Conservation (phyloP, 495 filamentous ascomycete species). For the Parathielavia appendiculata region DNA sequence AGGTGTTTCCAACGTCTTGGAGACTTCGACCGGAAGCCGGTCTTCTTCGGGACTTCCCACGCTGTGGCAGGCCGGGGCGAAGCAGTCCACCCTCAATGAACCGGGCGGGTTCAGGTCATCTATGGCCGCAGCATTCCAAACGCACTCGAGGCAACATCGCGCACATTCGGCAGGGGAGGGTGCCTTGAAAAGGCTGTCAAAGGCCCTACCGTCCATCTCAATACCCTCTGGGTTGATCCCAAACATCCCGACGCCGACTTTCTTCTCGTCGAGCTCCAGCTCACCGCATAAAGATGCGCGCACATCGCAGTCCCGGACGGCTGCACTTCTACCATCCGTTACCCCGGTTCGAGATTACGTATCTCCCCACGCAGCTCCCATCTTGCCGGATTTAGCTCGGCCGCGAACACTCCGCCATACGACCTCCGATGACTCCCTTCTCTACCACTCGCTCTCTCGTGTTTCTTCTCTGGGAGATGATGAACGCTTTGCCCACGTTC, state of each 20-base stretch:
- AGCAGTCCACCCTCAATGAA: constrained; percentile 37
- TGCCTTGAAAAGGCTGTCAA: constrained; percentile 43
- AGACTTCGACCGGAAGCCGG: background rate
- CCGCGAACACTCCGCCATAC: constrained; percentile 49
- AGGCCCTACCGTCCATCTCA: constrained; percentile 50
- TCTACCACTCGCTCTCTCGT: constrained; percentile 61
- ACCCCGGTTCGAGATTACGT: background rate
- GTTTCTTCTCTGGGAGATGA: constrained; percentile 84
- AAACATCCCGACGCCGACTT: constrained; percentile 44
- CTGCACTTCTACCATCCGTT: constrained; percentile 4
- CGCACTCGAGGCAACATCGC: constrained; percentile 30
- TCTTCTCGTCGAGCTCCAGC: constrained; percentile 35
- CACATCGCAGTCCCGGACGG: constrained; percentile 15
- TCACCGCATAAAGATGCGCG: constrained; percentile 27
- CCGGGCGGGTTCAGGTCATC: constrained; percentile 32
- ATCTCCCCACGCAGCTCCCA: constrained; percentile 27
- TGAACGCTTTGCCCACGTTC: constrained; percentile 72
- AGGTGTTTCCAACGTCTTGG: background rate
- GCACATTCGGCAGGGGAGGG: constrained; percentile 42
- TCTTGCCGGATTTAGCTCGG: constrained; percentile 20
- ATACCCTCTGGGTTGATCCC: constrained; percentile 41
- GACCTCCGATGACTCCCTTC: constrained; percentile 71
- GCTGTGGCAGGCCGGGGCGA: constrained; percentile 49
- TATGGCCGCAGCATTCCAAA: constrained; percentile 36
- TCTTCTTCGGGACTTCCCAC: constrained; percentile 36